Evolutionary conservation across 2,329 filamentous ascomycete genomes (phyloP).

Genomic region (Trichoderma koningiopsis): DNA sequence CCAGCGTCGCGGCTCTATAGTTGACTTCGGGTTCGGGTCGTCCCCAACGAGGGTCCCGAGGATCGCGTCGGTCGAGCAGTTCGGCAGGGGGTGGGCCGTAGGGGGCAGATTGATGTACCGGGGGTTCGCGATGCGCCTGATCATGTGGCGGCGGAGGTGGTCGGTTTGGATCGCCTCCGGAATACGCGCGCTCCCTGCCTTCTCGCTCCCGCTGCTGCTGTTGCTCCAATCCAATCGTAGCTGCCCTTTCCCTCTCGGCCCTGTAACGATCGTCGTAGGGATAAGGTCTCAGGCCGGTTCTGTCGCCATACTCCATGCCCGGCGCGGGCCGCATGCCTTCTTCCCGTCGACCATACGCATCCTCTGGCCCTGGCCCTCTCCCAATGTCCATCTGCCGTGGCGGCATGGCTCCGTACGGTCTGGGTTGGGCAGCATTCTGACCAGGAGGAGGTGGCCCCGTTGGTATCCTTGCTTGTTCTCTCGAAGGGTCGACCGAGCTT

Average conservation of each 20-base stretch:
- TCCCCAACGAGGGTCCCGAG: conserved; percentile 40
- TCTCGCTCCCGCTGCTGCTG: conserved; percentile 46
- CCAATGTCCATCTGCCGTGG: conserved; percentile 52
- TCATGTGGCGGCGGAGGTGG: conserved; percentile 43
- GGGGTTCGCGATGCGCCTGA: conserved; percentile 48
- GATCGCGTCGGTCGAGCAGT: conserved; percentile 43
- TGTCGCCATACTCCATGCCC: conserved; percentile 57
- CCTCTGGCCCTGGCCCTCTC: conserved; percentile 43
- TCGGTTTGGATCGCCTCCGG: conserved; percentile 50
- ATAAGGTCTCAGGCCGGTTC: conserved; percentile 46
- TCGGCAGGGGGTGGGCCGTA: conserved; percentile 49
- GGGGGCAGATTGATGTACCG: conserved; percentile 46
- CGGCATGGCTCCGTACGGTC: conserved; percentile 49
- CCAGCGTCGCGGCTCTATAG: conserved; percentile 39
- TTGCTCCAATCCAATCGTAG: conserved; percentile 46
- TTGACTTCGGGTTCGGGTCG: conserved; percentile 38
- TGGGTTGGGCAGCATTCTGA: conserved; percentile 53
- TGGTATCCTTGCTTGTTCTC: conserved; percentile 44
- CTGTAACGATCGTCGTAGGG: conserved; percentile 58
- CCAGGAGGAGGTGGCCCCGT: conserved; percentile 51
- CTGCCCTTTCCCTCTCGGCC: conserved; percentile 50
- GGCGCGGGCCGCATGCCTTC: conserved; percentile 44
- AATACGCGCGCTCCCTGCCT: conserved; percentile 51
- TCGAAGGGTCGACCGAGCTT: conserved; percentile 48
- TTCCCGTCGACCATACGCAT: conserved; percentile 54